Base-by-base conservation (phyloP, 2,329 filamentous ascomycete genomes). In the Penicillium expansum region DNA sequence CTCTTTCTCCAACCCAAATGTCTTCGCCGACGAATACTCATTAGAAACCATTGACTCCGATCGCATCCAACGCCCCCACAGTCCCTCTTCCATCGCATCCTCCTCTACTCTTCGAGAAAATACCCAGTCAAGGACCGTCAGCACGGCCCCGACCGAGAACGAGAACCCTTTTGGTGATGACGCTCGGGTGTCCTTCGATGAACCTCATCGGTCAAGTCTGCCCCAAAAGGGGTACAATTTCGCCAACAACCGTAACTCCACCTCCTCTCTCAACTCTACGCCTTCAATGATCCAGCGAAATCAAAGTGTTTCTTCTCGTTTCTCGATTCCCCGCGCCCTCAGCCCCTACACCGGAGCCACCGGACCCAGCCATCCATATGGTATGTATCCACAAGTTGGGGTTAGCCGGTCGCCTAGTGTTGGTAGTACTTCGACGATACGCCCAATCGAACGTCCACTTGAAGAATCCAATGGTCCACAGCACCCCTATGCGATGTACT, bases 401-500 rank as follows among this genome's bases (percentile, higher is more conserved):
- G 67, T 79, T 24, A 75, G 76, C 52, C 79, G 85, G 55, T 82
- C 85, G 9, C 78, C 82, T 24, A 92, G 90, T 68, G 78, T 88
- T 37, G 83, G 85, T n/a, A 91, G 90, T 20, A 84, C 86, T 14
- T 86, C 89, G 8, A 92, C 90, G 13, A 77, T 83, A 43, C 83
- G 82, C 24, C 80, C 82, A 14, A 74, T 81, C 9, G 84, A 82
- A 69, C 81, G 76, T 62, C 82, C 86, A 3, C 85, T 87, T 64
- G 79, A 79, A 11, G 83, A 85, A 18, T 79, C 83, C 13, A 83
- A 80, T 48, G 85, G 85, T 3, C 92, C 92, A 9, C 85, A 90
- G 57, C 92, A 96, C 69, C 92, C 92, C 0, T 97, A 97, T 70
- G 84, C 82, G 39, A 84, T 96, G 80, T 97, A 96, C 67, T 83